Conservation (phyloP, 768 basidiomycete genomes). For the Agaricus subrufescens region DNA sequence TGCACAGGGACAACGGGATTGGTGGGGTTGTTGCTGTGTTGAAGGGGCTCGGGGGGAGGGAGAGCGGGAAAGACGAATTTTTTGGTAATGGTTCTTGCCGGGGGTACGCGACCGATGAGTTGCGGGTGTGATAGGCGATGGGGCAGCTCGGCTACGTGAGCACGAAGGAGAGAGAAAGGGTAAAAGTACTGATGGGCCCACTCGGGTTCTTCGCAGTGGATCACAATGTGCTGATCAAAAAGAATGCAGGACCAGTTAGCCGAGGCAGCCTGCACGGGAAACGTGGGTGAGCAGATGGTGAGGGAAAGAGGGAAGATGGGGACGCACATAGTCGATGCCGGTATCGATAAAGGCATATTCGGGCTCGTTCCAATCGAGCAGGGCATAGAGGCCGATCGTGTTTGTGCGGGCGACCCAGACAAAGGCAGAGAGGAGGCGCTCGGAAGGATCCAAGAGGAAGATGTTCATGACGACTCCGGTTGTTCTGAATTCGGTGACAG, state of each 20-base stretch:
- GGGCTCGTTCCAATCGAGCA: slow-evolving; percentile 60
- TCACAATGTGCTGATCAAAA: slow-evolving; percentile 60
- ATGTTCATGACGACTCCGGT: slow-evolving; percentile 74
- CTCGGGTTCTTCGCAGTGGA: slow-evolving; percentile 68
- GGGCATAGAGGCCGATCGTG: slow-evolving; percentile 56
- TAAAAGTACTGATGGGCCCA: slow-evolving; percentile 68
- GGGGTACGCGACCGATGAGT: slow-evolving; percentile 35
- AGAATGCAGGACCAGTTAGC: slow-evolving; percentile 79
- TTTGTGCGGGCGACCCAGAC: slow-evolving; percentile 58
- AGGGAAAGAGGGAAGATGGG: slow-evolving; percentile 12
- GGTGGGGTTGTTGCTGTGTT: not conserved
- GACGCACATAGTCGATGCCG: slow-evolving; percentile 65
- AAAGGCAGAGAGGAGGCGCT: slow-evolving; percentile 59
- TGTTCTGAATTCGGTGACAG: slow-evolving; percentile 59
- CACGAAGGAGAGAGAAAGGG: slow-evolving; percentile 40
- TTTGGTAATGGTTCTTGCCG: slow-evolving; percentile 44
- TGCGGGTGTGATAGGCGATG: slow-evolving; percentile 29
- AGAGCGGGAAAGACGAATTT: slow-evolving; percentile 44
- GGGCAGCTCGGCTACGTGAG: slow-evolving; percentile 23
- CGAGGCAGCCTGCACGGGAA: slow-evolving; percentile 42
- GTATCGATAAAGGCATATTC: slow-evolving; percentile 74
- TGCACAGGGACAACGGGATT: too few relatives aligned
- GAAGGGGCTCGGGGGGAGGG: not conserved
- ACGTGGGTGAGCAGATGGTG: slow-evolving; percentile 1
- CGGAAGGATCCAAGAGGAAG: slow-evolving; percentile 64